Evolutionary conservation across 306 rosid genomes (phyloP).

Genomic region (Hippophae gyantsensis): DNA sequence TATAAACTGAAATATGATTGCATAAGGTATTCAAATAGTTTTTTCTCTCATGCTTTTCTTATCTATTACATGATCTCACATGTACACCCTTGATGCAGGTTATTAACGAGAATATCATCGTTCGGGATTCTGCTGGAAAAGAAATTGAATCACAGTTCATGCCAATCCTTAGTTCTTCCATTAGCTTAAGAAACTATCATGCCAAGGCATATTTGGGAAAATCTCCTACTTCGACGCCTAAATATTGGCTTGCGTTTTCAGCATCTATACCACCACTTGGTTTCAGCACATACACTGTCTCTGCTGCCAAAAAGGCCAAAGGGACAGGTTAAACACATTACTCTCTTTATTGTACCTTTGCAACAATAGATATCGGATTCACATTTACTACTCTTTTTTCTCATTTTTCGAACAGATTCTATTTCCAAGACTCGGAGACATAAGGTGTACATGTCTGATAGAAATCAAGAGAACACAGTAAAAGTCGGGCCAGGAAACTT

Average conservation of each 20-base stretch:
- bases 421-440: constrained; percentile 10
- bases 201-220: constrained; percentile 52
- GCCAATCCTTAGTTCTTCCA: constrained; percentile 43
- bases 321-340: constrained; percentile 7
- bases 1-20: too few relatives aligned
- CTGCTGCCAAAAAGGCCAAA: constrained; percentile 22
- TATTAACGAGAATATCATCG: constrained; percentile 40
- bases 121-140: constrained; percentile 57
- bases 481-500: constrained; percentile 32
- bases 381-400: neutral
- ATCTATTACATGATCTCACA: neutral
- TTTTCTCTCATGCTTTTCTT: neutral
- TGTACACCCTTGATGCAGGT: constrained; percentile 33
- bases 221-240: constrained; percentile 40
- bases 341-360: neutral
- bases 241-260: constrained; percentile 72
- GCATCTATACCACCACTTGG: constrained; percentile 82
- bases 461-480: constrained; percentile 13
- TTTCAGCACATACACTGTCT: constrained; percentile 66
- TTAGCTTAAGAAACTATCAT: constrained; percentile 40
- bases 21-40: neutral
- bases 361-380: neutral
- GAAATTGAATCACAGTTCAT: constrained; percentile 62
- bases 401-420: constrained; percentile 16
- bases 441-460: constrained; percentile 11